Evolutionary conservation across 495 filamentous ascomycete genomes (phyloP).

Genomic region (Corynascus novoguineensis): DNA sequence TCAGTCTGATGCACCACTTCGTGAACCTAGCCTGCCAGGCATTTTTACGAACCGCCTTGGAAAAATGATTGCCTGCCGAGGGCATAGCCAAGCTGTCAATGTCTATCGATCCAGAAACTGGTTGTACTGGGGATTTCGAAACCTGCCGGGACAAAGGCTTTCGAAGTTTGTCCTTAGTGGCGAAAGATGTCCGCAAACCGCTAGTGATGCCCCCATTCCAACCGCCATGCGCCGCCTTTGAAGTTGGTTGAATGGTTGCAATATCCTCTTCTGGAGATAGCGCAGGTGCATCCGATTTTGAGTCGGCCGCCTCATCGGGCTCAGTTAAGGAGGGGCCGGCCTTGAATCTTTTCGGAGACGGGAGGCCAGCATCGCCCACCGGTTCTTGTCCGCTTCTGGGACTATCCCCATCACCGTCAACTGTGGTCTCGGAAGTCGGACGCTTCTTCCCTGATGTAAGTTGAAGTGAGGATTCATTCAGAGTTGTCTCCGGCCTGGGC

Average conservation of each 20-base stretch:
- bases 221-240: conserved; percentile 18
- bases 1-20: conserved; percentile 19
- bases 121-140: neutral
- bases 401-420: neutral
- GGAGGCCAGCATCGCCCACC: neutral
- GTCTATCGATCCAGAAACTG: neutral
- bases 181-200: conserved; percentile 30
- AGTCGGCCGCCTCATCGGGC: conserved; percentile 35
- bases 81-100: conserved; percentile 14
- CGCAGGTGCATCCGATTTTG: conserved; percentile 13
- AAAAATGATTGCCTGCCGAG: conserved; percentile 1
- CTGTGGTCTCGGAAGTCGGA: neutral
- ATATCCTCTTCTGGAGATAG: conserved; percentile 1
- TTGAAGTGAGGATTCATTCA: neutral
- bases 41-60: neutral
- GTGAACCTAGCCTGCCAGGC: conserved; percentile 16
- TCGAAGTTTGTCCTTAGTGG: conserved; percentile 4
- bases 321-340: conserved; percentile 18
- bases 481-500: neutral
- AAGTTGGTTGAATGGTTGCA: neutral
- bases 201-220: conserved; percentile 38
- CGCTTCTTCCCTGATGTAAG: conserved; percentile 2
- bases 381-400: neutral
- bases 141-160: conserved; percentile 4
- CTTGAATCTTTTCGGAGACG: neutral